Evolutionary conservation across 108 stramenopile genomes (phyloP), one percentile per base, ranked within the genome.

Genomic region (Stephanodiscus minutulus): DNA sequence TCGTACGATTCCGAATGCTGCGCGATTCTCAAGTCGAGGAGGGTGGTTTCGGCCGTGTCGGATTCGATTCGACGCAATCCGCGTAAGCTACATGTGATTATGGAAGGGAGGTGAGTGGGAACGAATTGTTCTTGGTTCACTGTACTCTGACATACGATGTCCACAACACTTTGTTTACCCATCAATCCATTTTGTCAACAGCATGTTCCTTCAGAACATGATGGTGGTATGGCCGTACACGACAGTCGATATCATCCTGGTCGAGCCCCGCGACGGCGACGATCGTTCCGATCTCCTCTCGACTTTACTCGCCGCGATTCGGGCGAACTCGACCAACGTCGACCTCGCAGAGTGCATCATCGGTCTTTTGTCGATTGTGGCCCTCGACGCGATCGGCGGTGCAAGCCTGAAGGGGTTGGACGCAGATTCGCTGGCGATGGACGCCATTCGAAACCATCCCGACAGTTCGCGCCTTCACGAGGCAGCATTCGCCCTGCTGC

Each of bases 181-280:
- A 25, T n/a, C 25, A 4, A 25, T 7, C 29, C 29, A 22, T 61
- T 41, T 4, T 64, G 56, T 31, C 43, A 7, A 39, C 27, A 72
- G 72, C 43, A 24, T 54, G 0, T 77, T 66, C 36, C 33, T 77
- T 29, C 76, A 77, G 39, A 77, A 70, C 33, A 70, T 77, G 64
- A 70, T 70, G 33, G 69, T 52, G 5, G 61, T 77, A 18, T 59
- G 43, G 41, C 53, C 61, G 12, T 44, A 60, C 15, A 66, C 31
- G 11, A 36, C 69, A 12, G 56, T 64, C 28, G 55, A 60, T 11
- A 55, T 36, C 8, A 35, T 77, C 24, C 18, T 76, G 47, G 24
- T n/a, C 11, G 20, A 65, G 58, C 20, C 55, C 13, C 48, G 72
- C 5, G 54, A 21, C 35, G 33, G 53, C 21, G 54, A 69, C 7